Base-by-base conservation (phyloP, 768 basidiomycete genomes). In the Saitozyma sp. region DNA sequence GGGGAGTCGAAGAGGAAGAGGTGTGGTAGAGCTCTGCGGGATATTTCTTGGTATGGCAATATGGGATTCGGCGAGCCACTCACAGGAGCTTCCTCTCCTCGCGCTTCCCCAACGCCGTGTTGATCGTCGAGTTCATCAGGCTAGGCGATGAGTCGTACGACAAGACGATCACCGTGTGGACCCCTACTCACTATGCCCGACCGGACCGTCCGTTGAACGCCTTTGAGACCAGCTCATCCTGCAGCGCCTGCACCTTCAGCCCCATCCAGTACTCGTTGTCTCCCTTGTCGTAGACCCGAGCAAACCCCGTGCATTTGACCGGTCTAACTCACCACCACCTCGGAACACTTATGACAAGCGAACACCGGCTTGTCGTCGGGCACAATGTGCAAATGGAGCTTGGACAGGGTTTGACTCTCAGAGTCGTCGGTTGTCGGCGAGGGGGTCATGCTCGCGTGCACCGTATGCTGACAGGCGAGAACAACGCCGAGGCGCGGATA, bases 191-290 rank as follows among this genome's bases (percentile, higher is more conserved):
- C 78, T 75, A 80, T 19, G 79, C 78, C 51, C 68, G 52, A 1
- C 78, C 79, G 20, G 67, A 64, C 13, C 74, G 53, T 0, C 78
- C 79, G 16, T 65, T 76, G 56, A 80, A 80, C 0, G 78, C 74
- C 45, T 78, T 78, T 9, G 76, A 78, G 13, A 79, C 74, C 13
- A 79, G 68, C 57, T 80, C 79, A 61, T 78, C 73, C 50, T 77
- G 75, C 9, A 79, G 58, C 4, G 75, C 77, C 63, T 72, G 37
- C 8, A 14, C 9, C 10, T 39, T 59, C 43, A 65, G 52, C 19
- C 19, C 16, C 17, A 49, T 16, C 16, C 50, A 29, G 29, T 29
- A 29, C 29, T 29, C 29, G 29, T 29, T 29, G 29, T 16, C 60
- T 20, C 10, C 7, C 58, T 17, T 52, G 13, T 29, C 13, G 8